phyloP scores from a whole-genome alignment of 257 asterid genomes.

The Gardenia jasminoides region DNA sequence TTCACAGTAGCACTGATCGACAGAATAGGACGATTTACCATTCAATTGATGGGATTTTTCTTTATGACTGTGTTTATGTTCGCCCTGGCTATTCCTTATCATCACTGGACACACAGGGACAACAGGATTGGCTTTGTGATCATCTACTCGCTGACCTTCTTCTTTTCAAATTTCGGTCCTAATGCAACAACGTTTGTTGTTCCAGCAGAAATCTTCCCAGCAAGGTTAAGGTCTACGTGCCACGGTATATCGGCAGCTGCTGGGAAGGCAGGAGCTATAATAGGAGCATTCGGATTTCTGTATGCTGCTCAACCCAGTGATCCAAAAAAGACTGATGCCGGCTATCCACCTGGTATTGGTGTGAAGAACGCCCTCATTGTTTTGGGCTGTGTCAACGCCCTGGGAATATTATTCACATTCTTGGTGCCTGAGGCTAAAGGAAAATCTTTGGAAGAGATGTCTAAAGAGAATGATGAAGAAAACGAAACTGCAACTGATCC shows the following conservation, averaged over 20 bases:
- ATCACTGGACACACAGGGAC: conserved; percentile 31
- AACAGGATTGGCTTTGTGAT: conserved; percentile 40
- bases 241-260: conserved; percentile 53
- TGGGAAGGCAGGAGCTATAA: conserved; percentile 45
- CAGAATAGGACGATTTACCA: conserved; percentile 36
- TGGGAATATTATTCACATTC: conserved; percentile 29
- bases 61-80: conserved; percentile 51
- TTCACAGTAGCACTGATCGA: conserved; percentile 38
- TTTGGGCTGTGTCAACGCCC: conserved; percentile 17
- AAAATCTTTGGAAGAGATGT: conserved; percentile 42
- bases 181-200: conserved; percentile 49
- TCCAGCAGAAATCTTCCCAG: conserved; percentile 48
- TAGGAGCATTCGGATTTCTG: conserved; percentile 45
- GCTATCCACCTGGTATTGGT: conserved; percentile 47
- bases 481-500: conserved; percentile 13
- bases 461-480: conserved; percentile 31
- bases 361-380: conserved; percentile 36
- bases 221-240: conserved; percentile 45
- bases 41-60: conserved; percentile 47
- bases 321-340: conserved; percentile 26
- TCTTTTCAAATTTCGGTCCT: conserved; percentile 52
- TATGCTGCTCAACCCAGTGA: conserved; percentile 36
- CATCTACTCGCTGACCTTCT: conserved; percentile 40
- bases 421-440: conserved; percentile 48
- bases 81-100: conserved; percentile 40